These are phyloP conservation scores for Diplosphaera chodatii DNA, from an alignment of 139 green algal genomes.

Conservation along the genomic window DNA sequence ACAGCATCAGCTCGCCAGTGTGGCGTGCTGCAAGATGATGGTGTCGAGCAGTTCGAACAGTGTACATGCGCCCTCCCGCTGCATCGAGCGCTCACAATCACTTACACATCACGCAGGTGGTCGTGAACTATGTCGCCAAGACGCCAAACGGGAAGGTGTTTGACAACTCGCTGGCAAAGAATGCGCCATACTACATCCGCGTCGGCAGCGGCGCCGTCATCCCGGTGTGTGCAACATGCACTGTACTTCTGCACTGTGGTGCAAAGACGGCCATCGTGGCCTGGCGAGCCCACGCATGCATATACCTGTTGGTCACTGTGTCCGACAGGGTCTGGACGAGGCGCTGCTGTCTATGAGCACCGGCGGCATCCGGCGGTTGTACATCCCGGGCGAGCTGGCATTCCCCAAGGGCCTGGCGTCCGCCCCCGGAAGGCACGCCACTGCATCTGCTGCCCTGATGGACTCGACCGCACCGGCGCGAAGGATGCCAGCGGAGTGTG, in stretches of 20 bases:
- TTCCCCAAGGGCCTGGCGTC: slow-evolving; percentile 74
- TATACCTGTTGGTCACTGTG: too few species aligned
- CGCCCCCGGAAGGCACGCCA: slow-evolving; percentile 7
- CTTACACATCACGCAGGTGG: too few species aligned
- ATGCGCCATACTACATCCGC: slow-evolving; percentile 83
- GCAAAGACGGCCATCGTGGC: too few species aligned
- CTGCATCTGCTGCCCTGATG: background rate
- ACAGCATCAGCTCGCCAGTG: too few species aligned
- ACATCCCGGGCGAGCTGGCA: slow-evolving; percentile 85
- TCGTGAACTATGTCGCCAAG: slow-evolving; percentile 88
- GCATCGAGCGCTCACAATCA: too few species aligned
- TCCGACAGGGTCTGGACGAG: slow-evolving; percentile 87
- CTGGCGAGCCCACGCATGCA: too few species aligned
- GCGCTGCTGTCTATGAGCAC: slow-evolving; percentile 80
- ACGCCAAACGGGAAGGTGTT: slow-evolving; percentile 70
- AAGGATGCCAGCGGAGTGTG: too few species aligned
- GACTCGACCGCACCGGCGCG: too few species aligned
- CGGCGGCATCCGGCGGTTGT: slow-evolving; percentile 81
- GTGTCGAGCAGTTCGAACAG: too few species aligned
- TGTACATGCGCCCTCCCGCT: too few species aligned
- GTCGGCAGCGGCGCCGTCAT: slow-evolving; percentile 59
- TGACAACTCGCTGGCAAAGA: slow-evolving; percentile 78
- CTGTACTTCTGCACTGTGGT: too few species aligned
- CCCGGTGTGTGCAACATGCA: background rate
- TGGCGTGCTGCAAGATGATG: too few species aligned